These are phyloP conservation scores for Periconia digitata DNA, from an alignment of 2,329 filamentous ascomycete genomes.

Conservation along the genomic window DNA sequence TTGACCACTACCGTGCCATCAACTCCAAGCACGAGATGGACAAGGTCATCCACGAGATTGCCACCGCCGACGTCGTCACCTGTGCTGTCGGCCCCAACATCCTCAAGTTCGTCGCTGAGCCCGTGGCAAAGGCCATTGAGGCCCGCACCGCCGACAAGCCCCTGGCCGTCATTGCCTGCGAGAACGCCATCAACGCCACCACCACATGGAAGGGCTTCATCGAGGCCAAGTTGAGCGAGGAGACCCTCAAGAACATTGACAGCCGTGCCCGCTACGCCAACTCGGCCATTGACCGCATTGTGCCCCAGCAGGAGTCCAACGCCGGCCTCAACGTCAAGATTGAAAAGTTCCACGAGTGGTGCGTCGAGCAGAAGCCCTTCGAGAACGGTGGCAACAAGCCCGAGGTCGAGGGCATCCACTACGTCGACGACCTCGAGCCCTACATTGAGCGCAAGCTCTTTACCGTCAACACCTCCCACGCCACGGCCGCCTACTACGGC, in stretches of 20 bases:
- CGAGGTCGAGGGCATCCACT: slow-evolving; percentile 84
- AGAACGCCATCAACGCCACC: slow-evolving; percentile 95
- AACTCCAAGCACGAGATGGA: slow-evolving; percentile 87
- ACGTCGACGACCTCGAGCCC: slow-evolving; percentile 85
- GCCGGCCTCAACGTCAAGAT: slow-evolving; percentile 89
- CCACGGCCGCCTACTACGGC: slow-evolving; percentile 93
- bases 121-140: slow-evolving; percentile 92
- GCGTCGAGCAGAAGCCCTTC: slow-evolving; percentile 87
- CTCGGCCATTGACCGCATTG: slow-evolving; percentile 97
- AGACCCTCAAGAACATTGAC: slow-evolving; percentile 68
- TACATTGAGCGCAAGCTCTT: slow-evolving; percentile 99
- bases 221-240: slow-evolving; percentile 69
- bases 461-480: slow-evolving; percentile 98
- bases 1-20: slow-evolving; percentile 95
- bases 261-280: slow-evolving; percentile 88
- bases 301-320: slow-evolving; percentile 81
- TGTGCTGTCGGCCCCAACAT: slow-evolving; percentile 97
- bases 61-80: slow-evolving; percentile 85
- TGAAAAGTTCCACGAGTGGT: slow-evolving; percentile 99
- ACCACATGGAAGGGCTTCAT: slow-evolving; percentile 83
- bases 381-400: slow-evolving; percentile 66
- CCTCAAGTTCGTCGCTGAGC: slow-evolving; percentile 92
- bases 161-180: slow-evolving; percentile 91
- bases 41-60: slow-evolving; percentile 81
- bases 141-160: slow-evolving; percentile 61